These are phyloP conservation scores for Ramularia endophylla DNA, from an alignment of 2,329 filamentous ascomycete genomes.

Conservation along the genomic window DNA sequence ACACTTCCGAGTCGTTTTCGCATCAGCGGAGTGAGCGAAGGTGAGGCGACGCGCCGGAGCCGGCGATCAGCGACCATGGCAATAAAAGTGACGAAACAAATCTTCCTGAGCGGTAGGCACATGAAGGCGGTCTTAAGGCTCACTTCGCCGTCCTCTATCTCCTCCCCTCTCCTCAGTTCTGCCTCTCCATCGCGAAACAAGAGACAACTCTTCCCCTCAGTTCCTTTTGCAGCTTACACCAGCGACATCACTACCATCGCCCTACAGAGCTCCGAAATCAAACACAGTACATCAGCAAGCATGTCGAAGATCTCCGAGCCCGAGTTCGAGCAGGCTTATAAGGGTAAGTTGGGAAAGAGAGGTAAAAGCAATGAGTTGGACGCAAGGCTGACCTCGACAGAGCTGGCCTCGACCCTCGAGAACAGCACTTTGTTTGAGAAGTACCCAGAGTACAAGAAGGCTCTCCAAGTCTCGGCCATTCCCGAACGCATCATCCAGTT, in stretches of 20 bases:
- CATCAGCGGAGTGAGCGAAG: no score
- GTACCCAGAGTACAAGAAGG: slow-evolving; percentile 90
- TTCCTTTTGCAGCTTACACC: background rate
- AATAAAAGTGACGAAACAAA: no score
- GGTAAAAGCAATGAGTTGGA: background rate
- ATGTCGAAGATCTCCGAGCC: slow-evolving; percentile 77
- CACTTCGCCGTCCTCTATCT: background rate
- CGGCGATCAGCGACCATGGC: no score
- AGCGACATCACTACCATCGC: background rate
- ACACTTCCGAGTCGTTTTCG: no score
- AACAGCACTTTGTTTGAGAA: slow-evolving; percentile 88
- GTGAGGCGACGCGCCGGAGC: no score
- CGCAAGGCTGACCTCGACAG: no score
- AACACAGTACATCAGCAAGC: slow-evolving; percentile 5
- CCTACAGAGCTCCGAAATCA: background rate
- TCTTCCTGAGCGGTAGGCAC: no score
- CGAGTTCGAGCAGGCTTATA: slow-evolving; percentile 98
- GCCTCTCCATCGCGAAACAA: background rate
- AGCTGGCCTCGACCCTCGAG: slow-evolving; percentile 92
- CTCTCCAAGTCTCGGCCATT: slow-evolving; percentile 78
- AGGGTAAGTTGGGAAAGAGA: slow-evolving; percentile 50
- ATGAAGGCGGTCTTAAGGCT: no score
- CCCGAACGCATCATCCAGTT: slow-evolving; percentile 97
- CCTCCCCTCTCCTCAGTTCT: background rate
- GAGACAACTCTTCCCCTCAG: no score